Evolutionary conservation across 2,329 filamentous ascomycete genomes (phyloP).

Genomic region (Beauveria varroae): DNA sequence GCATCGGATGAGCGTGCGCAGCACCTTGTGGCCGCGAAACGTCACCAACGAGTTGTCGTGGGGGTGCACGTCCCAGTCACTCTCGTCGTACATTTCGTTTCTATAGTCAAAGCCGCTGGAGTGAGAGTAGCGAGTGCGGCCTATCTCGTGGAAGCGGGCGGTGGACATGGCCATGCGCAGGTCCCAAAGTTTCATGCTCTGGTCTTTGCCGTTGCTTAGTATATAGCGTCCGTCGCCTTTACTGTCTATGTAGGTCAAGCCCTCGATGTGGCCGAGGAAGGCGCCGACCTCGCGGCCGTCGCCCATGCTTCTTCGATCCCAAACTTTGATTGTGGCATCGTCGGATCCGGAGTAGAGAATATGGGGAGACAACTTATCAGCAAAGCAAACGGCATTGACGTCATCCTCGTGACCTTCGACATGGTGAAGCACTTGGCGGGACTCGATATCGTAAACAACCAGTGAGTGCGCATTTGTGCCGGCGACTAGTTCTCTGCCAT

Average conservation of each 20-base stretch:
- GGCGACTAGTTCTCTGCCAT: conserved; percentile 83
- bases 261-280: conserved; percentile 60
- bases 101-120: conserved; percentile 67
- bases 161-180: conserved; percentile 80
- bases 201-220: conserved; percentile 90
- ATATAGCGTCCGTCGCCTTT: conserved; percentile 73
- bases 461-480: conserved; percentile 75
- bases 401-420: conserved; percentile 77
- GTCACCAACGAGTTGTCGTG: conserved; percentile 93
- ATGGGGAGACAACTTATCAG: conserved; percentile 79
- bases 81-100: conserved; percentile 55
- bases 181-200: conserved; percentile 97
- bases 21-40: conserved; percentile 81
- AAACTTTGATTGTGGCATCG: conserved; percentile 89
- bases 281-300: conserved; percentile 65
- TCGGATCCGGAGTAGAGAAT: conserved; percentile 95
- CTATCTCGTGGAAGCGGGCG: conserved; percentile 49
- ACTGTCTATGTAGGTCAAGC: conserved; percentile 61
- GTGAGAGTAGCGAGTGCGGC: conserved; percentile 46
- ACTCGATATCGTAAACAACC: conserved; percentile 88
- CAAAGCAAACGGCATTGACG: conserved; percentile 95
- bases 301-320: conserved; percentile 89
- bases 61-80: conserved; percentile 51
- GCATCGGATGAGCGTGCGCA: conserved; percentile 86
- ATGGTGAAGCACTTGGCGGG: conserved; percentile 63